These are phyloP conservation scores for Lasiosphaeria ovina DNA, from an alignment of 495 filamentous ascomycete species.

Conservation along the genomic window DNA sequence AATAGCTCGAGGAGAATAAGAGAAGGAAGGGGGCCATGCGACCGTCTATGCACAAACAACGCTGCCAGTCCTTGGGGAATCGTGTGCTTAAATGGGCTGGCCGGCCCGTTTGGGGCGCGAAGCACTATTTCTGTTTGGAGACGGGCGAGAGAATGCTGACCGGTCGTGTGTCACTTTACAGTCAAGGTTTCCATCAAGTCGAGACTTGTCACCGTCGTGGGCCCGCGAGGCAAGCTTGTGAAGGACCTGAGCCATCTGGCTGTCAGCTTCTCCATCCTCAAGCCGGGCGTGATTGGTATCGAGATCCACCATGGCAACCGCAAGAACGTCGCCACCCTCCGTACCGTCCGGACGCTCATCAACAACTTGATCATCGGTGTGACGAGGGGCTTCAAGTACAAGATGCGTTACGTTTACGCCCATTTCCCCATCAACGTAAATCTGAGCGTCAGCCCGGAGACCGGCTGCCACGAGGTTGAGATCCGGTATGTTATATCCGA, in stretches of 20 bases:
- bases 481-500: constrained; percentile 71
- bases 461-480: constrained; percentile 84
- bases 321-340: constrained; percentile 96
- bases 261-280: constrained; percentile 86
- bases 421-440: constrained; percentile 99
- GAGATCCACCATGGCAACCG: constrained; percentile 96
- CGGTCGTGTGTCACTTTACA: constrained; percentile 43
- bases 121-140: not conserved
- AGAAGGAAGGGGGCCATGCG: too few species aligned
- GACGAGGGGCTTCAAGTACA: constrained; percentile 99
- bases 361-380: constrained; percentile 98
- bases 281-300: constrained; percentile 82
- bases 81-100: not conserved
- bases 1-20: too few species aligned
- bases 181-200: constrained; percentile 97
- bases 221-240: constrained; percentile 88
- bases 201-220: constrained; percentile 90
- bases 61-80: too few species aligned
- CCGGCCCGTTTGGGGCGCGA: not conserved
- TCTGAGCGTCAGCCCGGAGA: constrained; percentile 93
- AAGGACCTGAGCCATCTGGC: constrained; percentile 96
- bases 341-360: constrained; percentile 95
- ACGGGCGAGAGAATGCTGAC: constrained; percentile 31
- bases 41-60: too few species aligned
- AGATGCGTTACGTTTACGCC: constrained; percentile 99